phyloP scores from a whole-genome alignment of 306 rosid species.

The Spatholobus suberectus region DNA sequence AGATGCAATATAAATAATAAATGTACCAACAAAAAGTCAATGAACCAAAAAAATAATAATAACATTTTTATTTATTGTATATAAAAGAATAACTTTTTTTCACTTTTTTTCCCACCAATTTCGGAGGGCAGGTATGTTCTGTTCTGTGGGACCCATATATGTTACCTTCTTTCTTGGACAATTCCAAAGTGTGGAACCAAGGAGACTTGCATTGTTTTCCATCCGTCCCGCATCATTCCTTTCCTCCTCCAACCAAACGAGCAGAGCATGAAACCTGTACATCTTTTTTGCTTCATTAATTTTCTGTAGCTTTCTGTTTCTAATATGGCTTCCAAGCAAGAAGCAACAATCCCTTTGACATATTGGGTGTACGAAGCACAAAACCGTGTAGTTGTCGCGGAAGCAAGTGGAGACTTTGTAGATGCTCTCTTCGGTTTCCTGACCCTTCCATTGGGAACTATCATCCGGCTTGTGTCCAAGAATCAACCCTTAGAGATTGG shows the following conservation, averaged over 20 bases:
- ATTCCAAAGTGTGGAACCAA: background rate
- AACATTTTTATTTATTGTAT: too few species aligned
- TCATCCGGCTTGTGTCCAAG: background rate
- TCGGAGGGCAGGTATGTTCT: too few species aligned
- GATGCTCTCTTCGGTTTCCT: conserved; percentile 28
- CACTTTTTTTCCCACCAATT: too few species aligned
- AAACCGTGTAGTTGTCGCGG: background rate
- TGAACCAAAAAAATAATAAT: too few species aligned
- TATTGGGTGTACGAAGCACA: background rate
- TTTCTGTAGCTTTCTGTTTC: background rate
- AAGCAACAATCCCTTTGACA: conserved; percentile 2
- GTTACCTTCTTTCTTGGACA: background rate
- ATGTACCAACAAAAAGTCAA: too few species aligned
- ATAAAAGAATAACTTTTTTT: too few species aligned
- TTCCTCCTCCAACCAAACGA: background rate
- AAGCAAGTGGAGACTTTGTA: conserved; percentile 5
- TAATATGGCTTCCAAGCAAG: background rate
- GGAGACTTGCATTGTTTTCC: background rate
- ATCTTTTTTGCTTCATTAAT: background rate
- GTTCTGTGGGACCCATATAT: too few species aligned
- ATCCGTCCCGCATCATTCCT: background rate
- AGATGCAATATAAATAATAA: too few species aligned
- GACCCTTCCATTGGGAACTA: conserved; percentile 25
- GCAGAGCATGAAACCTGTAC: background rate
- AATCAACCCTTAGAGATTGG: background rate